A percentile compares a stretch with the other conserved stretches of the same genome.
Evolutionary conservation across 2,329 filamentous ascomycete species (phyloP).

Genomic region (Microdochium paspali): DNA sequence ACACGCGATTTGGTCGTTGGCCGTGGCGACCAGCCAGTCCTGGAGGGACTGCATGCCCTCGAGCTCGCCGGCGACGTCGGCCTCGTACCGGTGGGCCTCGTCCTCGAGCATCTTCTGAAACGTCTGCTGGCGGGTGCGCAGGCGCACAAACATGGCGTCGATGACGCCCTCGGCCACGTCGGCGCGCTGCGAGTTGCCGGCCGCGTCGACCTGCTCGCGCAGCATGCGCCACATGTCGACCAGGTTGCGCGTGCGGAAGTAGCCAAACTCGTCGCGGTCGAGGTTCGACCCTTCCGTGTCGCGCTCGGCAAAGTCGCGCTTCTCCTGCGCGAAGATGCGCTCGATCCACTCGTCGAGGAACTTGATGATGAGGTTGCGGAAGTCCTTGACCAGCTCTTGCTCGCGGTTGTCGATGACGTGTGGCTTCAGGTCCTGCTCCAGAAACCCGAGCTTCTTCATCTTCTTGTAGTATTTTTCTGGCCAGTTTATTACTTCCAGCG

Average conservation of each 20-base stretch:
- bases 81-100: conserved; percentile 68
- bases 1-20: conserved; percentile 97
- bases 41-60: conserved; percentile 71
- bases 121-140: conserved; percentile 71
- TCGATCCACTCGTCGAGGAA: conserved; percentile 98
- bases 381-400: conserved; percentile 83
- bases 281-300: conserved; percentile 65
- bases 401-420: conserved; percentile 88
- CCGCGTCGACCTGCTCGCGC: conserved; percentile 80
- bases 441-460: conserved; percentile 82
- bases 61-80: conserved; percentile 40
- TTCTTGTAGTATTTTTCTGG: conserved; percentile 93
- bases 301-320: conserved; percentile 69
- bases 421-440: conserved; percentile 65
- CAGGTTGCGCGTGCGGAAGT: conserved; percentile 84
- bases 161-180: conserved; percentile 94
- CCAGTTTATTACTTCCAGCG: conserved; percentile 89
- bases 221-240: conserved; percentile 98
- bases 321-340: conserved; percentile 76
- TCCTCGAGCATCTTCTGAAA: conserved; percentile 87
- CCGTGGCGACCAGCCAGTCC: conserved; percentile 93
- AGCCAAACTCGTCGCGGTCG: conserved; percentile 80
- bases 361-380: conserved; percentile 89
- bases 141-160: conserved; percentile 86
- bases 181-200: conserved; percentile 71